Base-by-base conservation (phyloP, 495 filamentous ascomycete species). In the Penicillium antarcticum region DNA sequence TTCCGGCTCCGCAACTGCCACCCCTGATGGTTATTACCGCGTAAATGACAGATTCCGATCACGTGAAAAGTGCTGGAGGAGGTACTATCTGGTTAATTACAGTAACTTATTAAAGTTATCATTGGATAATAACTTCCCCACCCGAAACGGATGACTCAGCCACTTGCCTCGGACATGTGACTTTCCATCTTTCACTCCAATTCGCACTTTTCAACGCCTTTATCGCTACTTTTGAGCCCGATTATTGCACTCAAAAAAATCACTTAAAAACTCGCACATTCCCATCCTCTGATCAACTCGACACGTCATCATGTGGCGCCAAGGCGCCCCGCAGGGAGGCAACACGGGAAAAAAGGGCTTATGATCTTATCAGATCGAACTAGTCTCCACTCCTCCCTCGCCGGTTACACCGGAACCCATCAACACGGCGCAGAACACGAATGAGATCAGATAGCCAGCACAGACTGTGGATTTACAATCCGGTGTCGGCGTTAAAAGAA, bases 1-100 rank as follows among this genome's bases (percentile, higher is more conserved):
- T 71, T 71, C 70, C 70, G 70, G 59, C 61, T 62, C 53, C 39
- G 60, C 61, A 59, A 58, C 49, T 31, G 45, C 32, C 51, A 36
- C 16, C 26, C 41, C 36, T 40, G 40, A 42, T 7, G 33, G 31
- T 40, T 38, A 45, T 57, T 50, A 18, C 29, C n/a, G 37, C 31
- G 48, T 46, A 41, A 38, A 33, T 34, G 38, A n/a, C 56, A 37
- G 17, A 42, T 29, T 31, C 17, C 14, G n/a, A 21, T 24, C 6
- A 11, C 33, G 12, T 5, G n/a, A 11, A 4, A 0, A 2, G 4
- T 1, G 3, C 11, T 5, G 0, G 0, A 0, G 11, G n/a, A 4
- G 0, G 29, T 50, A 45, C 23, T 12, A 3, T 0, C 0, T 7
- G 38, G 48, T 53, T 21, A 12, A 5, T 9, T 0, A 17, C 33